Percentiles rank a stretch among this genome's conserved stretches.
Conservation (phyloP, 257 asterid genomes). For the Ilex asprella region DNA sequence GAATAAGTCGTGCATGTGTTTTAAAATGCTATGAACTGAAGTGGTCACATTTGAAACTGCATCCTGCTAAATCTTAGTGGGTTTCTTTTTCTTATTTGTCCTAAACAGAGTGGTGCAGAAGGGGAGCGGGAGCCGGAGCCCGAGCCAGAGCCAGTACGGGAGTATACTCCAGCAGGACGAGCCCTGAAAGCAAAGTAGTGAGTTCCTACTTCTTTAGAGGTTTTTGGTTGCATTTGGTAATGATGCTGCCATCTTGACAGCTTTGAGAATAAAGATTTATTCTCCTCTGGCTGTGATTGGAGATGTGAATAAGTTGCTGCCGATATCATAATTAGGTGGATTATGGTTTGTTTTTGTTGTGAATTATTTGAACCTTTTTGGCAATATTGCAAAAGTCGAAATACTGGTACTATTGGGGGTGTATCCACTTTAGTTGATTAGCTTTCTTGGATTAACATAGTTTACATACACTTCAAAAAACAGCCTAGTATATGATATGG, state of each 20-base stretch:
- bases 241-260: too few relatives aligned
- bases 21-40: background rate
- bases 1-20: background rate
- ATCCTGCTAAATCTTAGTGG: background rate
- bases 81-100: conserved; percentile 13
- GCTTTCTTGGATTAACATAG: too few relatives aligned
- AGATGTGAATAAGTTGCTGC: too few relatives aligned
- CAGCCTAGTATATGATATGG: background rate
- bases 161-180: conserved; percentile 75
- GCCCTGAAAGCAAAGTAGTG: conserved; percentile 84
- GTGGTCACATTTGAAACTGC: background rate
- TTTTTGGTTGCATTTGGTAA: background rate
- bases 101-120: conserved; percentile 49
- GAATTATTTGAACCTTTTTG: too few relatives aligned
- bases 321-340: too few relatives aligned
- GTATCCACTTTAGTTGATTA: too few relatives aligned
- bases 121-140: conserved; percentile 47
- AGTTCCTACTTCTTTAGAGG: conserved; percentile 24
- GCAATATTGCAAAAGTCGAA: too few relatives aligned
- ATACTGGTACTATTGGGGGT: too few relatives aligned
- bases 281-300: too few relatives aligned
- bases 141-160: conserved; percentile 56
- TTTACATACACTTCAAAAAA: background rate
- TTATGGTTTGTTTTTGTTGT: too few relatives aligned
- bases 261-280: too few relatives aligned